phyloP scores from a whole-genome alignment of 1,284 basidiomycete genomes.

The Sanghuangporus weigelae region DNA sequence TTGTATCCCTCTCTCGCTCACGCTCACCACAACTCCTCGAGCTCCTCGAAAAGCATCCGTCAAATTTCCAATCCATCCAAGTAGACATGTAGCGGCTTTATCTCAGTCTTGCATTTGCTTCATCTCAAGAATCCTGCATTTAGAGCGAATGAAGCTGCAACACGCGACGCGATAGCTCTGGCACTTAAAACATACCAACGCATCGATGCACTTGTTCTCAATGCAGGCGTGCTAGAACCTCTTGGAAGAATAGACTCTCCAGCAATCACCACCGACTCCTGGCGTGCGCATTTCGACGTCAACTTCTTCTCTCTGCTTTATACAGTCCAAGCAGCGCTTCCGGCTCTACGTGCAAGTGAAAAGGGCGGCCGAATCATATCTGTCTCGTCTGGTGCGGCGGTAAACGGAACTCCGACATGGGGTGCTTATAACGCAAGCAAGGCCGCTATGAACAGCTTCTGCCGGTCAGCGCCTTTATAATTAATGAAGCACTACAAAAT shows the following conservation, averaged over 20 bases:
- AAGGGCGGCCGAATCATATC: slow-evolving; percentile 67
- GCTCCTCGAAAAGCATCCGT: slow-evolving; percentile 41
- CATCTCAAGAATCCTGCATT: slow-evolving; percentile 20
- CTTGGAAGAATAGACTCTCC: slow-evolving; percentile 37
- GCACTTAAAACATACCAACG: slow-evolving; percentile 48
- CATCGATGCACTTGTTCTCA: slow-evolving; percentile 75
- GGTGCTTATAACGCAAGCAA: slow-evolving; percentile 76
- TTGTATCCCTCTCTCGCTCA: slow-evolving; percentile 74
- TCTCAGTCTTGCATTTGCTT: slow-evolving; percentile 11
- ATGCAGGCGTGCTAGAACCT: slow-evolving; percentile 67
- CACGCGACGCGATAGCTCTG: slow-evolving; percentile 44
- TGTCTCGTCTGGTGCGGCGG: slow-evolving; percentile 78
- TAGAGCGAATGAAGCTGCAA: slow-evolving; percentile 46
- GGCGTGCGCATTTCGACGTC: slow-evolving; percentile 68
- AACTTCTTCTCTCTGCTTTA: slow-evolving; percentile 81
- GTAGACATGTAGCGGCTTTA: slow-evolving; percentile 64
- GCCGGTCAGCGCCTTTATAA: slow-evolving; percentile 42
- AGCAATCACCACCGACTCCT: slow-evolving; percentile 37
- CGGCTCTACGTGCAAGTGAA: slow-evolving; percentile 58
- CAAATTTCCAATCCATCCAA: slow-evolving; percentile 48
- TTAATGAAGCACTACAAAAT: background rate
- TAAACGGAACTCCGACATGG: slow-evolving; percentile 64
- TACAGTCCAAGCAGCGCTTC: slow-evolving; percentile 59
- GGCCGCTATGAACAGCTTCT: slow-evolving; percentile 83
- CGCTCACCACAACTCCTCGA: slow-evolving; percentile 54